Base-by-base conservation (phyloP, 2,329 filamentous ascomycete genomes). In the Nemania sp. region DNA sequence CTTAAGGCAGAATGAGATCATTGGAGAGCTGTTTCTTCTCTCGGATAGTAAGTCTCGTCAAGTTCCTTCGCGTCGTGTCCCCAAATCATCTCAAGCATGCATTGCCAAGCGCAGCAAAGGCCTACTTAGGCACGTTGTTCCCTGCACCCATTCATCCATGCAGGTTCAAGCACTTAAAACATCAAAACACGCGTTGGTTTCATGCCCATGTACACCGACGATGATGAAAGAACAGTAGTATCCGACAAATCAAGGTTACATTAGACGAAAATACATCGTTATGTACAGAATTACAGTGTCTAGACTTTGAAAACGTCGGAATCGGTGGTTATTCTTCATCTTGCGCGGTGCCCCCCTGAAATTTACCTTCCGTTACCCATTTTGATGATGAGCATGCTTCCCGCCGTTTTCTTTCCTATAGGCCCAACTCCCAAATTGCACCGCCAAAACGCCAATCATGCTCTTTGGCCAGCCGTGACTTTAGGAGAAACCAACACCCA, bases 361-460 rank as follows among this genome's bases (percentile, higher is more conserved):
- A 31, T 42, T 17, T 43, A 54, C 40, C 19, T 44, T 26, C 43
- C 49, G 40, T 59, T 52, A 45, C 41, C 49, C 31, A 28, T 37
- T 31, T 49, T 43, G 55, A 55, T 40, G 33, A 49, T 47, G 24
- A 52, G 17, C 26, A 49, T 26, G 45, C 52, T 52, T 44, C 24
- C 20, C 22, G 7, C 19, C 12, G 8, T 15, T 52, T 40, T 39
- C 48, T 49, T 51, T 56, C 52, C 54, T 56, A 51, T 43, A 52
- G 23, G 49, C 47, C 49, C 46, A 52, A 57, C 39, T 52, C 57
- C 57, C 54, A 24, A 43, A 49, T 54, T 40, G 44, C 17, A 57
- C 50, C 47, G 31, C 60, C 54, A 37, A 54, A 61, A 61, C 60
- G 60, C 60, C 60, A 50, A 54, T 56, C 60, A 53, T 56, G 49